A percentile compares a stretch with the other conserved stretches of the same genome.
Evolutionary conservation across 495 filamentous ascomycete species (phyloP).

Genomic region (Astrothelium subdiscretum): DNA sequence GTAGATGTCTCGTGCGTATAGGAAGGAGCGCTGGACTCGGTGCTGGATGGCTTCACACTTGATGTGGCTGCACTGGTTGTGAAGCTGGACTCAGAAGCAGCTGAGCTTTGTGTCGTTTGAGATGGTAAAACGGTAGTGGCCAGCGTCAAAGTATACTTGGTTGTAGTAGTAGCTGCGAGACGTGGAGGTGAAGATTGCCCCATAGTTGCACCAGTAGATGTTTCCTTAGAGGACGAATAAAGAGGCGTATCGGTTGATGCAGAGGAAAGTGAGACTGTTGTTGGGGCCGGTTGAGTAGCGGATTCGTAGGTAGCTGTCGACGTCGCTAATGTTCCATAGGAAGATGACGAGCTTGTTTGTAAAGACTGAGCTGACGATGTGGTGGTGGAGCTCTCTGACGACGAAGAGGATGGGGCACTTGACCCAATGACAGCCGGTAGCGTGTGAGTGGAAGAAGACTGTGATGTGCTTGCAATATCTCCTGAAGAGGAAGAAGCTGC

Average conservation of each 20-base stretch:
- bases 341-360: neutral
- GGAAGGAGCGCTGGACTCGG: neutral
- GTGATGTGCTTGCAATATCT: neutral
- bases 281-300: neutral
- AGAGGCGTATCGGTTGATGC: neutral
- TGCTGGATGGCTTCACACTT: neutral
- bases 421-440: neutral
- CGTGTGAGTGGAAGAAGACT: neutral
- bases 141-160: neutral
- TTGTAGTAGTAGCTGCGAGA: neutral
- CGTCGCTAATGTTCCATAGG: neutral
- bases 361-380: neutral
- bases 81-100: neutral
- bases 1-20: neutral
- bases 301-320: neutral
- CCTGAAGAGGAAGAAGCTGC: neutral
- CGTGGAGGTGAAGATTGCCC: neutral
- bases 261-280: neutral
- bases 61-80: neutral
- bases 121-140: neutral
- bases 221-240: neutral
- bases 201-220: neutral
- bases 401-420: neutral
- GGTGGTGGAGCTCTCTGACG: neutral
- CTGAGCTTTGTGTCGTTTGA: neutral